phyloP scores from a whole-genome alignment of 768 basidiomycete species.

The Dendrothele bispora region DNA sequence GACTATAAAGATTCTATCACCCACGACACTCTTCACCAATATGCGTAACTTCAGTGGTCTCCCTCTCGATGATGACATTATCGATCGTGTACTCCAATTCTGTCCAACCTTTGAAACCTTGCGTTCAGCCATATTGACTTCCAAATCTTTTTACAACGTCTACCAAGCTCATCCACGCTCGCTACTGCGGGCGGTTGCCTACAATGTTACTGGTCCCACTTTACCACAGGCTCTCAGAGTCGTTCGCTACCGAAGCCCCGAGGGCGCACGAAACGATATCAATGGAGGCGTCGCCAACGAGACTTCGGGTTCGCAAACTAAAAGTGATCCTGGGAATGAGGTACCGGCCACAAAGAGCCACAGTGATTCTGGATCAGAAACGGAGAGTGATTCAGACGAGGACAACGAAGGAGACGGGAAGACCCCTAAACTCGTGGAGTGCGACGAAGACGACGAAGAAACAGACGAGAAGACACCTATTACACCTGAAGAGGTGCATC shows the following conservation, averaged over 20 bases:
- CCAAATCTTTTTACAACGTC: constrained; percentile 28
- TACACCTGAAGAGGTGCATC: constrained; percentile 17
- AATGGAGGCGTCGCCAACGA: not conserved
- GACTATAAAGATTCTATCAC: too few relatives aligned
- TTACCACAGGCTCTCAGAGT: constrained; percentile 30
- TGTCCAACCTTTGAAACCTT: too few relatives aligned
- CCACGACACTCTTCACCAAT: too few relatives aligned
- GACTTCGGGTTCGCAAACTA: too few relatives aligned
- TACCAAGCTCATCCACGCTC: constrained; percentile 28
- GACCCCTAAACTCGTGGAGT: too few relatives aligned
- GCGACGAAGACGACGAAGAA: constrained; percentile 5
- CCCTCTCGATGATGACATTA: too few relatives aligned
- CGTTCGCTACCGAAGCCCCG: constrained; percentile 14
- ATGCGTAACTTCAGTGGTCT: too few relatives aligned
- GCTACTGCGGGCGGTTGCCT: constrained; percentile 27
- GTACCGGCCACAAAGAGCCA: too few relatives aligned
- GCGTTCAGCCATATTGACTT: constrained; percentile 14
- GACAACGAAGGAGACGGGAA: not conserved
- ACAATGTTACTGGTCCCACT: constrained; percentile 26
- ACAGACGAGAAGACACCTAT: constrained; percentile 16
- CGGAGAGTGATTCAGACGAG: not conserved
- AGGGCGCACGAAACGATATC: constrained; percentile 3
- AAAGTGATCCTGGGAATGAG: too few relatives aligned
- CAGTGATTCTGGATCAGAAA: not conserved
- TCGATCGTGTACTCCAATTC: too few relatives aligned